Evolutionary conservation across 1,284 basidiomycete genomes (phyloP).

Genomic region (Apiotrichum brassicae): DNA sequence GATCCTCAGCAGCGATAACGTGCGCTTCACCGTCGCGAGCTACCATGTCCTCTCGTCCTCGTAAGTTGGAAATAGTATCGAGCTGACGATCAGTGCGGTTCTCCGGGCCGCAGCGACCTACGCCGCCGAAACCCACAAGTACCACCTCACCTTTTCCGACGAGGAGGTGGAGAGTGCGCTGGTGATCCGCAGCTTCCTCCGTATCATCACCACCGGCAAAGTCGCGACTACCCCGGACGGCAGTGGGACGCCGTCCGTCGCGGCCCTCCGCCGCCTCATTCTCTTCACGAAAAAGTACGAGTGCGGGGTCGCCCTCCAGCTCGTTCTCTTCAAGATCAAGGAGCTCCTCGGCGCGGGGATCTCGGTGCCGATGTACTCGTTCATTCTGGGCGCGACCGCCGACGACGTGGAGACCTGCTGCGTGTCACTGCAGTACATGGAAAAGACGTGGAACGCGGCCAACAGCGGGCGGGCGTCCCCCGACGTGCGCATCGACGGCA

Average conservation of each 20-base stretch:
- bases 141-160: conserved; percentile 5
- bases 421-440: conserved; percentile 4
- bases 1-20: conserved; percentile 7
- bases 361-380: conserved; percentile 6
- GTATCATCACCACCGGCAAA: conserved; percentile 7
- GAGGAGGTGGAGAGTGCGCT: conserved; percentile 9
- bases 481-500: conserved; percentile 11
- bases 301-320: conserved; percentile 6
- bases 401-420: conserved; percentile 13
- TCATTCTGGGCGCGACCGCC: conserved; percentile 9
- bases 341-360: conserved; percentile 4
- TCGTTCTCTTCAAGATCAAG: conserved; percentile 5
- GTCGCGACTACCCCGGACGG: conserved; percentile 6
- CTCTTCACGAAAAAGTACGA: conserved; percentile 14
- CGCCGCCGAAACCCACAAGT: background rate
- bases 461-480: background rate
- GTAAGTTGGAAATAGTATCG: background rate
- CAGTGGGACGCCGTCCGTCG: conserved; percentile 1
- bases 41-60: background rate
- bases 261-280: conserved; percentile 4
- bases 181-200: conserved; percentile 9
- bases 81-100: background rate
- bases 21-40: conserved; percentile 3
- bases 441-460: conserved; percentile 6
- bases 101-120: conserved; percentile 2